Evolutionary conservation across 2,329 filamentous ascomycete species (phyloP), one percentile per base, ranked within the genome.

Genomic region (Aspergillus sclerotialis): DNA sequence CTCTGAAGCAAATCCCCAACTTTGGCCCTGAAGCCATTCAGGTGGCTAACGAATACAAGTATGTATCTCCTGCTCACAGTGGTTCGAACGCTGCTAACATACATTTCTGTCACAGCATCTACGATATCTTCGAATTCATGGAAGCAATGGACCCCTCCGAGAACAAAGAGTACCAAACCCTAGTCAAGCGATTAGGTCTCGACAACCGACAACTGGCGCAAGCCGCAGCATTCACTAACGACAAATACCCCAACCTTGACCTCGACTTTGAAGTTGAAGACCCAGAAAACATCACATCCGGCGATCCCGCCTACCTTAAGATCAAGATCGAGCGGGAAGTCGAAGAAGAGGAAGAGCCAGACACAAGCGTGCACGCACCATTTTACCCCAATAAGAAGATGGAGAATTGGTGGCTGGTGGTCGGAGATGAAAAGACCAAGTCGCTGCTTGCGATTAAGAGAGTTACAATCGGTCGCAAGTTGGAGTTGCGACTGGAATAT

Each of bases 401-500:
- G 69, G 92, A 98, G 72, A 94, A 92, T 58, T 98, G 89, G 89
- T 98, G 92, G 92, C 68, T 98, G 36, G 86, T 98, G 13, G 86
- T 98, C 21, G 90, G 89, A 18, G 89, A 96, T 50, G 88, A 95
- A 66, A 83, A 78, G 59, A 86, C 83, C 26, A 90, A 87, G 69
- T 89, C 75, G 44, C 69, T 98, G 42, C 70, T 96, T 38, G 89
- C 86, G 3, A 94, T 96, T 69, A 98, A 96, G 73, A 78, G 90
- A 48, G 82, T 98, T 40, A 94, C 89, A 1, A 82, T 98, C 44
- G 83, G 80, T 26, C 76, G 76, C 49, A 80, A 83, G 56, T 65
- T 94, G 50, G 82, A 85, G 53, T 75, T 88, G 37, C 80, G 78
- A 55, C 68, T 98, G 44, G 89, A 96, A 64, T 94, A 89, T 60